phyloP scores from a whole-genome alignment of 164 flowering plant genomes.

The Umbellularia californica region DNA sequence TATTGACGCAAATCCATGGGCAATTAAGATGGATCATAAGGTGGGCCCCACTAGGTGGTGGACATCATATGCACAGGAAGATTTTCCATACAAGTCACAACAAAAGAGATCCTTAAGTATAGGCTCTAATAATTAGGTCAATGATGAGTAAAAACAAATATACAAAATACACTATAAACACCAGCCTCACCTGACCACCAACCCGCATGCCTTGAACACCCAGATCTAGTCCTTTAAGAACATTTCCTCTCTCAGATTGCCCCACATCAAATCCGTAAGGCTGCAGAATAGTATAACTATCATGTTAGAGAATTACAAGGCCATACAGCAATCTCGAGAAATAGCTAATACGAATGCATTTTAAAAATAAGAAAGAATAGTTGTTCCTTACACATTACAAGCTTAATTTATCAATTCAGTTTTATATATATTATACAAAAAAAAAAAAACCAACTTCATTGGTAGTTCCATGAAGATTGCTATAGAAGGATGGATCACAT shows the following conservation, averaged over 20 bases:
- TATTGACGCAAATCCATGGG: too few species aligned
- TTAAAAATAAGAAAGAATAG: not conserved
- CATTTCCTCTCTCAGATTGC: slow-evolving; percentile 78
- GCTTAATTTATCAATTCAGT: not conserved
- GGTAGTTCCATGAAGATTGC: not conserved
- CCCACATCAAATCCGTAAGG: slow-evolving; percentile 99
- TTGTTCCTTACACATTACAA: not conserved
- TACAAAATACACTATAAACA: not conserved
- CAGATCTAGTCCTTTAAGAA: slow-evolving; percentile 85
- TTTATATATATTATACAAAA: not conserved
- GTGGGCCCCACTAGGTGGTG: too few species aligned
- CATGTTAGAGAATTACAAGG: not conserved
- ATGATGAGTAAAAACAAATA: not conserved
- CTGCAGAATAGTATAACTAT: slow-evolving; percentile 38
- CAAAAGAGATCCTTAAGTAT: not conserved
- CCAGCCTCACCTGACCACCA: slow-evolving; percentile 78
- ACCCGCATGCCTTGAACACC: slow-evolving; percentile 95
- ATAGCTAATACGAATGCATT: not conserved
- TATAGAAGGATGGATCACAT: not conserved
- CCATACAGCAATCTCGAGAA: not conserved
- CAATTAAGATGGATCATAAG: too few species aligned
- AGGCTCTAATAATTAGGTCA: not conserved
- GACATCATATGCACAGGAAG: too few species aligned
- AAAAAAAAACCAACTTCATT: too few species aligned
- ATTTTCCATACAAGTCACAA: not conserved